Conservation (phyloP, 805 yeast genomes). For the Diddensiella caesifluorescens region DNA sequence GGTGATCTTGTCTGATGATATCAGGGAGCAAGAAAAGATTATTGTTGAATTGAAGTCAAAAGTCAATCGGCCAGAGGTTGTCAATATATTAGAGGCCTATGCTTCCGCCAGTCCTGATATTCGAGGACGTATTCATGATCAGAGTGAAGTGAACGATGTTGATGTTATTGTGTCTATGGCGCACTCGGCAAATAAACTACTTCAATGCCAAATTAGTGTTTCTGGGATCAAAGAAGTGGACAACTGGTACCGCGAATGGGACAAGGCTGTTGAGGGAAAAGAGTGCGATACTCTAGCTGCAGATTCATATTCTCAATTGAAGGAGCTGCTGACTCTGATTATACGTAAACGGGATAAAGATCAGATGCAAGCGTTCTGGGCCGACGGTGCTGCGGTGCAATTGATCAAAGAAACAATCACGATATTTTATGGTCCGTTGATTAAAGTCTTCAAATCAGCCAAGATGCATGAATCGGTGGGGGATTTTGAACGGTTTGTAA, state of each 20-base stretch:
- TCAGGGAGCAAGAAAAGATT: slow-evolving; percentile 54
- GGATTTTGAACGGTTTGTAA: slow-evolving; percentile 59
- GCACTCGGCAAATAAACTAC: slow-evolving; percentile 17
- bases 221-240: slow-evolving; percentile 13
- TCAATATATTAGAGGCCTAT: slow-evolving; percentile 21
- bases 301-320: slow-evolving; percentile 47
- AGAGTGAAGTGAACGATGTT: slow-evolving; percentile 25
- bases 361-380: slow-evolving; percentile 71
- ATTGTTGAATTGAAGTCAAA: slow-evolving; percentile 43
- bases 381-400: slow-evolving; percentile 74
- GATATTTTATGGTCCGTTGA: slow-evolving; percentile 68
- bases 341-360: slow-evolving; percentile 72
- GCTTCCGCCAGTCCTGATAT: slow-evolving; percentile 19
- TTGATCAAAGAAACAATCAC: slow-evolving; percentile 69
- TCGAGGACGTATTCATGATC: slow-evolving; percentile 31
- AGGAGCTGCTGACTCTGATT: slow-evolving; percentile 56
- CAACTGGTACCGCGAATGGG: slow-evolving; percentile 34
- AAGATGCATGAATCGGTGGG: slow-evolving; percentile 60
- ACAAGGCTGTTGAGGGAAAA: slow-evolving; percentile 27
- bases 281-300: slow-evolving; percentile 31
- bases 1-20: slow-evolving; percentile 68
- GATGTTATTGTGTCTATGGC: slow-evolving; percentile 23
- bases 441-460: slow-evolving; percentile 61
- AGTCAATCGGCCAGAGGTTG: slow-evolving; percentile 28
- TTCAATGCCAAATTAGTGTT: slow-evolving; percentile 17